Conservation (phyloP, 2,329 filamentous ascomycete species). For the Aspergillus jensenii region DNA sequence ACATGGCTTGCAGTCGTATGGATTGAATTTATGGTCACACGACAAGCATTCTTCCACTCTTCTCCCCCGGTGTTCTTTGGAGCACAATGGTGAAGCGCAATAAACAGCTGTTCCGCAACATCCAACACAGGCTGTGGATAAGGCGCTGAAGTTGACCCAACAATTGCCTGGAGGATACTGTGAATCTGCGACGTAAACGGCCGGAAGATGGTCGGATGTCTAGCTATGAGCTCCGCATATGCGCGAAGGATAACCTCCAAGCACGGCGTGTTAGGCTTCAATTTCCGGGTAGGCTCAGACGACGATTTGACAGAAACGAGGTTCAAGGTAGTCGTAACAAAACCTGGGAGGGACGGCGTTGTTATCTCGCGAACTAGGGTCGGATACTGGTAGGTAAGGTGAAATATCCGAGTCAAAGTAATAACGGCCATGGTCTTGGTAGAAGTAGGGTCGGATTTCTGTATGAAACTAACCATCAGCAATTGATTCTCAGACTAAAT, state of each 20-base stretch:
- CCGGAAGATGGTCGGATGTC: constrained; percentile 80
- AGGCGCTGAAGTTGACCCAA: constrained; percentile 61
- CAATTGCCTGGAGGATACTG: constrained; percentile 57
- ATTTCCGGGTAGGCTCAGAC: constrained; percentile 34
- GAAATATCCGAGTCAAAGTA: constrained; percentile 78
- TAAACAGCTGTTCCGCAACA: constrained; percentile 63
- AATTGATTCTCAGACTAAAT: not conserved
- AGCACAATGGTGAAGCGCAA: constrained; percentile 75
- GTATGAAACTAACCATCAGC: constrained; percentile 14
- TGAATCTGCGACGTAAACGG: constrained; percentile 70
- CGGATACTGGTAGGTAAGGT: constrained; percentile 76
- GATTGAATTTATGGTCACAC: constrained; percentile 60
- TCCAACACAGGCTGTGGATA: constrained; percentile 56
- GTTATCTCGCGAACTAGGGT: constrained; percentile 85
- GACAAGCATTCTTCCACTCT: constrained; percentile 73
- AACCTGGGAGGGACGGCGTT: constrained; percentile 74
- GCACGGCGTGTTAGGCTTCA: constrained; percentile 48
- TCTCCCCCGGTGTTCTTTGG: constrained; percentile 74
- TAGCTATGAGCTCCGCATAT: constrained; percentile 70
- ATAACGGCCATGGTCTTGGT: constrained; percentile 76
- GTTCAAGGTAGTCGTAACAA: constrained; percentile 71
- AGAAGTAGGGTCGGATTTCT: constrained; percentile 75
- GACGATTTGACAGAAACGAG: constrained; percentile 54
- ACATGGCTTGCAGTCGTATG: constrained; percentile 74
- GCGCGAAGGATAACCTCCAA: constrained; percentile 70